phyloP scores from a whole-genome alignment of 2,329 filamentous ascomycete species.

The Xylariaceae sp. region DNA sequence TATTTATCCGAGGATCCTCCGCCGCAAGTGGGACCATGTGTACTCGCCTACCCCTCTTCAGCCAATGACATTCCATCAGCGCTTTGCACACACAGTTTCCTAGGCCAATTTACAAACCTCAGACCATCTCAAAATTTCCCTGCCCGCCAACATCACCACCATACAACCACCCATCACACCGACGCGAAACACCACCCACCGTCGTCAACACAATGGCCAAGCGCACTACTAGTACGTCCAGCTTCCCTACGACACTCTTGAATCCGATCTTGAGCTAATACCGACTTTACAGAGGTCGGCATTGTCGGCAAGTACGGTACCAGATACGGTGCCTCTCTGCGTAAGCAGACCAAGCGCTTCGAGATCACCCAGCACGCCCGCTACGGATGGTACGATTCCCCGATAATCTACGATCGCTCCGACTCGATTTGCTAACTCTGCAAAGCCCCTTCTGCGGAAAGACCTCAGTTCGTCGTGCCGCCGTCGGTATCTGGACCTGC shows the following conservation, averaged over 20 bases:
- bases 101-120: constrained; percentile 22
- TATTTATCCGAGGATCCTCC: constrained; percentile 22
- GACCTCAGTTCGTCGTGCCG: constrained; percentile 81
- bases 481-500: constrained; percentile 98
- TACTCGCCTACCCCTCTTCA: constrained; percentile 21
- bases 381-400: constrained; percentile 57
- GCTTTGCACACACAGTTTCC: constrained; percentile 26
- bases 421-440: constrained; percentile 13
- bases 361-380: constrained; percentile 98
- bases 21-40: neutral
- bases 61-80: constrained; percentile 18
- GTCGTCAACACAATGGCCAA: constrained; percentile 29
- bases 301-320: constrained; percentile 33
- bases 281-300: constrained; percentile 54
- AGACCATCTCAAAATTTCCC: constrained; percentile 26
- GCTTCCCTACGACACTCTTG: neutral
- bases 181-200: constrained; percentile 21
- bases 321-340: constrained; percentile 92
- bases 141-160: constrained; percentile 26
- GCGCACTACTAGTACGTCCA: constrained; percentile 26
- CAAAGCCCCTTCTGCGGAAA: constrained; percentile 92
- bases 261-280: constrained; percentile 12
- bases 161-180: constrained; percentile 19
- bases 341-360: constrained; percentile 99
- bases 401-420: neutral